These are phyloP conservation scores for Nemania abortiva DNA, from an alignment of 2,329 filamentous ascomycete genomes.

Conservation along the genomic window DNA sequence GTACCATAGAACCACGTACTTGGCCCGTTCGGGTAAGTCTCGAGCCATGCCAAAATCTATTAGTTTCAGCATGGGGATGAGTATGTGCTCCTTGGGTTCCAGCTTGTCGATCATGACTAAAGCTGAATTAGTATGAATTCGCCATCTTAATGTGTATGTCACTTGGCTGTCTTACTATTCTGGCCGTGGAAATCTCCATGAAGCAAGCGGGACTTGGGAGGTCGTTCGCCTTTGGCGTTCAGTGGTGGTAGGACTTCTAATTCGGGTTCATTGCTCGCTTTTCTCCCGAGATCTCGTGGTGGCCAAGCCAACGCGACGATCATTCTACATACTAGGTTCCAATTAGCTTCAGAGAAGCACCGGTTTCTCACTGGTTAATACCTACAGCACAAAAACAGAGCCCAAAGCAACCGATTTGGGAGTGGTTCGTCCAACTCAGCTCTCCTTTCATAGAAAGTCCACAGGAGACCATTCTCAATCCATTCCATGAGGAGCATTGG, in stretches of 20 bases:
- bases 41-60: slow-evolving; percentile 43
- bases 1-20: slow-evolving; percentile 20
- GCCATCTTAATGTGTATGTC: background rate
- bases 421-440: slow-evolving; percentile 35
- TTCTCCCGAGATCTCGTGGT: slow-evolving; percentile 3
- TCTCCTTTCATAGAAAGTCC: slow-evolving; percentile 32
- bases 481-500: slow-evolving; percentile 40
- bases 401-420: slow-evolving; percentile 45
- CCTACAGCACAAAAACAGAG: slow-evolving; percentile 43
- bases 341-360: background rate
- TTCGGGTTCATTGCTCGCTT: background rate
- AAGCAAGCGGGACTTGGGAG: slow-evolving; percentile 31
- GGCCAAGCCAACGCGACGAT: slow-evolving; percentile 43
- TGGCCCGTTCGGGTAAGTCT: slow-evolving; percentile 14
- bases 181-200: slow-evolving; percentile 41
- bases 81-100: slow-evolving; percentile 35
- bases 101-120: slow-evolving; percentile 44
- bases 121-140: background rate
- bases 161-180: slow-evolving; percentile 37
- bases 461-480: slow-evolving; percentile 41
- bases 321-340: slow-evolving; percentile 40
- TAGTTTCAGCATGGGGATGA: slow-evolving; percentile 38
- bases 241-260: slow-evolving; percentile 33
- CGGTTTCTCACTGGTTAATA: background rate
- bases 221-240: slow-evolving; percentile 17